Evolutionary conservation across 1,284 basidiomycete genomes (phyloP), one percentile per base, ranked within the genome.

Genomic region (Prillingera fragicola): DNA sequence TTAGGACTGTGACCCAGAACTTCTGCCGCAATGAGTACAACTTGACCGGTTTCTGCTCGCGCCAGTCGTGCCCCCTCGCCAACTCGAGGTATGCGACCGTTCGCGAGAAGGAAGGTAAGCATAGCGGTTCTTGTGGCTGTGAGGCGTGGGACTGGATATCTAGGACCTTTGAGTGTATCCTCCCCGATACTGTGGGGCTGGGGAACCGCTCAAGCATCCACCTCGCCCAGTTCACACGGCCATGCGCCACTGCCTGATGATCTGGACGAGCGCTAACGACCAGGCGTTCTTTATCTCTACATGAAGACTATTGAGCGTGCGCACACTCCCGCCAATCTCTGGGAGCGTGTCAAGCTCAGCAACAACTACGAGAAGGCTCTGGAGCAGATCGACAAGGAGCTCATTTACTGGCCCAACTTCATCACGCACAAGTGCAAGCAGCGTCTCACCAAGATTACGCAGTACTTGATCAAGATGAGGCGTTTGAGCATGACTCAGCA

Each of bases 1-100:
- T 26, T 9, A 94, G 90, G 72, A 90, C 91, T 1, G 76, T 82
- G 1, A 94, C 88, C 1, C 91, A 95, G 72, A 97, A 95, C 65
- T 97, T 98, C 74, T 98, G 95, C 73, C 78, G 92, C 39, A 98
- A 98, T 72, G 91, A 96, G 71, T 97, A 95, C 77, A 99, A 99
- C 72, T 82, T 96, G 26, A 95, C 92, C 1, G 95, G 95, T n/a
- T 78, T 97, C 57, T 99, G 95, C 73, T 91, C 84, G 63, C 78
- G 92, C 46, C 90, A 95, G 64, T 92, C 90, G 44, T 99, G 95
- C 74, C 95, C 95, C 0, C 75, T 99, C 10, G 95, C 95, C 15
- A 98, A 98, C 70, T 91, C 90, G 21, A 77, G 88, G 53, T 98
- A 98, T 72, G 94, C 95, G 6, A 98, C 95, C 14, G 91, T 99